These are phyloP conservation scores for Cryptococcus wingfieldii DNA, from an alignment of 1,284 basidiomycete genomes.

Conservation along the genomic window DNA sequence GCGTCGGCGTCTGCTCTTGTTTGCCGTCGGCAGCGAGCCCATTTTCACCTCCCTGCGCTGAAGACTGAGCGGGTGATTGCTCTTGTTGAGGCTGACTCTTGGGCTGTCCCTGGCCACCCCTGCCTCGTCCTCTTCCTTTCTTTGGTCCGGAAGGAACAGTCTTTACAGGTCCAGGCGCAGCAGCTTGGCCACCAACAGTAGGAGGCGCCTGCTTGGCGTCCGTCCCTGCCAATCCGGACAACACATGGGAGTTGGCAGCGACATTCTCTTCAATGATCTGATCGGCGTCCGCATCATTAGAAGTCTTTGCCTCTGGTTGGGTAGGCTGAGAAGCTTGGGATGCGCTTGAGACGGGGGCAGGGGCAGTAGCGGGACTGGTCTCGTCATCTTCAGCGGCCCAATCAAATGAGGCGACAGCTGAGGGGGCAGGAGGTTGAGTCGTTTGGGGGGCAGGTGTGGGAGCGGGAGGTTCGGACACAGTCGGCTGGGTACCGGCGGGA, in stretches of 20 bases:
- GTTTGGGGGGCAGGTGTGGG: background rate
- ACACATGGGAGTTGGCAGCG: constrained; percentile 11
- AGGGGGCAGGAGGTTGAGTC: background rate
- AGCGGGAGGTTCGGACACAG: background rate
- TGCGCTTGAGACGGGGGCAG: background rate
- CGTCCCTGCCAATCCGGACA: background rate
- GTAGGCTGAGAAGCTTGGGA: constrained; percentile 5
- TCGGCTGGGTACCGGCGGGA: constrained; percentile 2
- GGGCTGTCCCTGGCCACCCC: background rate
- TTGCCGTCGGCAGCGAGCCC: constrained; percentile 37
- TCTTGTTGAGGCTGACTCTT: background rate
- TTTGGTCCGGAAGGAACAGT: background rate
- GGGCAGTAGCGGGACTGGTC: constrained; percentile 6
- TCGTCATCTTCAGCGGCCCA: constrained; percentile 30
- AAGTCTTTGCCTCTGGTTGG: constrained; percentile 4
- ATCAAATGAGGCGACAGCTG: constrained; percentile 14
- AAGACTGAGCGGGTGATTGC: background rate
- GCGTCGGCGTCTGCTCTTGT: background rate
- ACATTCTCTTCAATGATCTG: constrained; percentile 16
- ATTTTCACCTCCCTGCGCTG: constrained; percentile 26
- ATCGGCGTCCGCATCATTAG: constrained; percentile 1
- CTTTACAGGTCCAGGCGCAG: background rate
- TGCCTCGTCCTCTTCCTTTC: background rate
- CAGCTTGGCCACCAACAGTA: background rate
- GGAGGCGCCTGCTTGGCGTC: background rate